A percentile compares a stretch with the other conserved stretches of the same genome.
These are phyloP conservation scores for Zanthoxylum bungeanum DNA, from an alignment of 345 rosid genomes.

Conservation along the genomic window DNA sequence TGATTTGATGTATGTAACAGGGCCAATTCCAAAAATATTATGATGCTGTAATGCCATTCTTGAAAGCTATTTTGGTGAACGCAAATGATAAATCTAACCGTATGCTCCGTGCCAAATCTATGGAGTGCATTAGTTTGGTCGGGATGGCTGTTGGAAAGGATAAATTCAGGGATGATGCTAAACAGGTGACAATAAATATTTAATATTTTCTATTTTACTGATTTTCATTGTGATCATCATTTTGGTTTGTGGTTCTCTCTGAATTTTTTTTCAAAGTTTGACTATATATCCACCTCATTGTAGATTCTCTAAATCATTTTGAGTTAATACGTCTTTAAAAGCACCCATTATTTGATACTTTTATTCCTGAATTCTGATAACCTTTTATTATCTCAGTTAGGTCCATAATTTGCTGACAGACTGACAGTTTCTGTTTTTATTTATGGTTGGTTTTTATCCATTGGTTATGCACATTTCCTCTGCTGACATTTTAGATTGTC, in stretches of 20 bases:
- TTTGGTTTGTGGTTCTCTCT: not conserved
- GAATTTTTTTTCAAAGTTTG: not conserved
- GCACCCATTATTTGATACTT: not conserved
- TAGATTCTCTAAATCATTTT: not conserved
- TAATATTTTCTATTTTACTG: not conserved
- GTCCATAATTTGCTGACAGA: not conserved
- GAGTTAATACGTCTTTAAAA: not conserved
- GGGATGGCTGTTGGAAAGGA: constrained; percentile 84
- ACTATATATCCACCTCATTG: not conserved
- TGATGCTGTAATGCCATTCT: constrained; percentile 57
- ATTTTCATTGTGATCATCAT: not conserved
- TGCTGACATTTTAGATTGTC: not conserved
- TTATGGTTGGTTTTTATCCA: not conserved
- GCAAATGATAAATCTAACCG: constrained; percentile 61
- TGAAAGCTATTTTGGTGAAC: constrained; percentile 54
- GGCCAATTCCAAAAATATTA: constrained; percentile 63
- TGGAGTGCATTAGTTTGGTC: constrained; percentile 79
- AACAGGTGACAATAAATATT: constrained; percentile 42
- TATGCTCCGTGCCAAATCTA: constrained; percentile 74
- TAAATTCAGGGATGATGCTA: constrained; percentile 64
- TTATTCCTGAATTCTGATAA: not conserved
- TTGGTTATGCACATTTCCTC: not conserved
- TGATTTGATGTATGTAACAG: constrained; percentile 26
- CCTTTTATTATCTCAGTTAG: not conserved
- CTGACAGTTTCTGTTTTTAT: not conserved